Conservation (phyloP, 108 stramenopile species). For the Nitzschia putrida region DNA sequence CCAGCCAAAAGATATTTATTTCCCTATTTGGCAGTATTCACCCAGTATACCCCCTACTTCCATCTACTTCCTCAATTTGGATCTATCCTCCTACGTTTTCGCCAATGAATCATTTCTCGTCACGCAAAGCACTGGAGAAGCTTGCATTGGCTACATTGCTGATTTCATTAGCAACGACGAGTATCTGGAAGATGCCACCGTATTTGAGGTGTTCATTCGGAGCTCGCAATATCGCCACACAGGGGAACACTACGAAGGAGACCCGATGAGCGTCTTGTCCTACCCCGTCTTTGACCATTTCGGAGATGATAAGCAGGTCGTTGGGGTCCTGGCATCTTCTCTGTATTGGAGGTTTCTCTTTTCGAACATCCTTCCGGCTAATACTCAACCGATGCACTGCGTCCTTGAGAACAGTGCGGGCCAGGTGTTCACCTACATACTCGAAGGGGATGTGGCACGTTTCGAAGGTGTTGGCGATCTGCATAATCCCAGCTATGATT, state of each 20-base stretch:
- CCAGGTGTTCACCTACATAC: conserved; percentile 44
- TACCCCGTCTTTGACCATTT: conserved; percentile 15
- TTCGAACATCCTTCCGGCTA: conserved; percentile 3
- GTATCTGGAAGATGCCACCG: not conserved
- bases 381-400: not conserved
- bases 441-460: conserved; percentile 43
- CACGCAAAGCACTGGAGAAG: not conserved
- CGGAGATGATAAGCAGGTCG: conserved; percentile 3
- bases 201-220: not conserved
- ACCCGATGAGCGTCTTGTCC: not conserved
- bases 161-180: not conserved
- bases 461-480: conserved; percentile 55
- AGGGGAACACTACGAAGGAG: conserved; percentile 1
- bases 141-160: not conserved
- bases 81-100: not conserved
- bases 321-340: conserved; percentile 8
- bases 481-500: conserved; percentile 52
- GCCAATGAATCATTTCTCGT: conserved; percentile 4
- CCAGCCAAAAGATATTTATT: not conserved
- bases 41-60: not conserved
- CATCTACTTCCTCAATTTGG: not conserved
- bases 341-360: conserved; percentile 13
- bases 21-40: not conserved
- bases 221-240: not conserved
- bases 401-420: conserved; percentile 9